Base-by-base conservation (phyloP, 2,329 filamentous ascomycete genomes). In the Phialophora tarda region DNA sequence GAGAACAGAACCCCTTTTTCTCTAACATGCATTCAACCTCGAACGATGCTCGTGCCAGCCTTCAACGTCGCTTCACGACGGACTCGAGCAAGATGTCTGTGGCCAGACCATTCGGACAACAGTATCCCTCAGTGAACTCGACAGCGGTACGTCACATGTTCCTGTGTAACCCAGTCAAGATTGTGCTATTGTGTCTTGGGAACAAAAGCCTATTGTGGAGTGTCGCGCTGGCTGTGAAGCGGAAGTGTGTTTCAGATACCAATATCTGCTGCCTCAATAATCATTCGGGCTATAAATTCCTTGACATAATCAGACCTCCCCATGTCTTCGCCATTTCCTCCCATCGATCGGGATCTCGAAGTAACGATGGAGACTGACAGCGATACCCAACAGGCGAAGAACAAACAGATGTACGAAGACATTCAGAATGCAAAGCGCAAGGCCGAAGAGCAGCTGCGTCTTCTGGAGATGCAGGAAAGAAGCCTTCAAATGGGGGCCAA, bases 31-130 rank as follows among this genome's bases (percentile, higher is more conserved):
- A 82, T 64, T 78, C 82, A 68, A 78, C 85, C 11, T 69, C 65
- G 70, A 85, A 87, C 78, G 92, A 96, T 76, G 86, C 86, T 71
- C 89, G 93, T 79, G 87, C 88, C 70, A 89, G 88, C 73, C 84
- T 98, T 77, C 92, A 93, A 79, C 89, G 94, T 75, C 90, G 94
- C 76, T 98, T 98, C 81, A 98, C 94, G 70, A 95, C 93, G 65
- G 96, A 97, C 81, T 89, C 91, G 81, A 85, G 92, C 80, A 86
- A 93, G 85, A 83, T 94, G 80, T 90, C 91, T 78, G 92, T 57
- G 34, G 64, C 63, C 8, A 59, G 70, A 55, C 69, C 71, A 14
- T 73, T 70, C 60, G 60, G 71, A 64, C 74, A 74, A 64, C 75
- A 66, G 71, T 73, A 65, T 63, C 71, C 61, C 63, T 72, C 64